Base-by-base conservation (phyloP, 495 filamentous ascomycete genomes). In the Penicillium canescens region DNA sequence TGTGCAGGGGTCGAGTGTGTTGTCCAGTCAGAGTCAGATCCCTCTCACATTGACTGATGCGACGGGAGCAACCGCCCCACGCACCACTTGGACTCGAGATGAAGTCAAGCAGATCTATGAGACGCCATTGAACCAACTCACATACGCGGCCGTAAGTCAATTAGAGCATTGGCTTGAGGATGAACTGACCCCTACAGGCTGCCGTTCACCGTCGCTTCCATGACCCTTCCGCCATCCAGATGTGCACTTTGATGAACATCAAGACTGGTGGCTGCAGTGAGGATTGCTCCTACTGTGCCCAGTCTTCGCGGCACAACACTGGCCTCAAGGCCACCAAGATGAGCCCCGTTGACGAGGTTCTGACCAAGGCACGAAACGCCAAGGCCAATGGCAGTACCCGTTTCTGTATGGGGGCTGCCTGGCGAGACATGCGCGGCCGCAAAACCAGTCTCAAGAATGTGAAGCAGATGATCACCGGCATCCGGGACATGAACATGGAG, bases 231-330 rank as follows among this genome's bases (percentile, higher is more conserved):
- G 80, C 86, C 6, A 86, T 95, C 65, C 90, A 95, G 65, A 87
- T 93, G 75, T 93, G 90, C 76, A 95, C 90, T 2, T 76, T 95
- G 47, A 91, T 93, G 86, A 93, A 92, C 78, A 95, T 95, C 79
- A 95, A 94, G 60, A 93, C 89, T n/a, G 90, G 90, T 42, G 90
- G 90, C 23, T 95, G 90, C 69, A 85, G 80, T 63, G 90, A 93
- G 67, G 90, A 95, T 73, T 95, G 90, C 66, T 87, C 84, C 26
- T 95, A 93, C 78, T 95, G 90, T 69, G 89, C 90, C 7, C 90
- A 95, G 68, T 91, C 89, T 8, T 89, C 86, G 14, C 85, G 87
- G 38, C 85, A 95, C 77, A 67, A 82, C 42, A 93, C 90, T 4
- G 90, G 90, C 9, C 76, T 93, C 11, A 81, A 87, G 60, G 88